Conservation (phyloP, 352 stramenopile genomes). For the Pythium dissimile region DNA sequence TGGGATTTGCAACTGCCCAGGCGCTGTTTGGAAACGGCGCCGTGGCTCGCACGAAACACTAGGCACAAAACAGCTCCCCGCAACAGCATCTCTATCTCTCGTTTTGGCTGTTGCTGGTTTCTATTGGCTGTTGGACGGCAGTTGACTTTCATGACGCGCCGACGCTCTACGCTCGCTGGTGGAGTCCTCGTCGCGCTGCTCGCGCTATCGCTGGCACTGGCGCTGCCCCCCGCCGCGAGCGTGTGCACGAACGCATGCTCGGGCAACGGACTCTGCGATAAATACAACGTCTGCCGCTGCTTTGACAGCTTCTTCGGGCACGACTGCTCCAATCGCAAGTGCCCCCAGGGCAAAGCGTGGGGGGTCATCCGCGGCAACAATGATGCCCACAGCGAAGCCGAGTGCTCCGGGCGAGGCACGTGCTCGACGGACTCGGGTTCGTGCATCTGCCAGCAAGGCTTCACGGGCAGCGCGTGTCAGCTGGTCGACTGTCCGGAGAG, state of each 20-base stretch:
- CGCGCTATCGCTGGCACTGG: slow-evolving; percentile 1
- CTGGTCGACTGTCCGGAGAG: slow-evolving; percentile 44
- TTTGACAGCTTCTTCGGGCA: slow-evolving; percentile 51
- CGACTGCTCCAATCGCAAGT: slow-evolving; percentile 56
- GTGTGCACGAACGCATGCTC: slow-evolving; percentile 64
- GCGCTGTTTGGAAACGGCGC: too few species aligned
- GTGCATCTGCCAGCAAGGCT: slow-evolving; percentile 83
- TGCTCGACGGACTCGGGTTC: slow-evolving; percentile 63
- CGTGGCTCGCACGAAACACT: too few species aligned
- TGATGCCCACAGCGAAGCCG: slow-evolving; percentile 38
- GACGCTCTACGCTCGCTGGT: neutral
- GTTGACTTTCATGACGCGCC: neutral
- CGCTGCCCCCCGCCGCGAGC: slow-evolving; percentile 3
- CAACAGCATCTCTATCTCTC: too few species aligned
- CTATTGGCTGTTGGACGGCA: too few species aligned
- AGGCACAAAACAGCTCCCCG: too few species aligned
- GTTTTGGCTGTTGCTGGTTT: too few species aligned
- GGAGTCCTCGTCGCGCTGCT: neutral
- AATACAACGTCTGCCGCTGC: slow-evolving; percentile 56
- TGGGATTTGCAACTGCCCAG: too few species aligned
- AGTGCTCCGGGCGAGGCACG: slow-evolving; percentile 64
- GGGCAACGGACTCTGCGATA: slow-evolving; percentile 49
- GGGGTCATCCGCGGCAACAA: slow-evolving; percentile 40
- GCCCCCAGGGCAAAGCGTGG: slow-evolving; percentile 50
- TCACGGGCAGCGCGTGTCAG: slow-evolving; percentile 68